These are phyloP conservation scores for Fusarium nanum DNA, from an alignment of 2,329 filamentous ascomycete genomes.

Conservation along the genomic window DNA sequence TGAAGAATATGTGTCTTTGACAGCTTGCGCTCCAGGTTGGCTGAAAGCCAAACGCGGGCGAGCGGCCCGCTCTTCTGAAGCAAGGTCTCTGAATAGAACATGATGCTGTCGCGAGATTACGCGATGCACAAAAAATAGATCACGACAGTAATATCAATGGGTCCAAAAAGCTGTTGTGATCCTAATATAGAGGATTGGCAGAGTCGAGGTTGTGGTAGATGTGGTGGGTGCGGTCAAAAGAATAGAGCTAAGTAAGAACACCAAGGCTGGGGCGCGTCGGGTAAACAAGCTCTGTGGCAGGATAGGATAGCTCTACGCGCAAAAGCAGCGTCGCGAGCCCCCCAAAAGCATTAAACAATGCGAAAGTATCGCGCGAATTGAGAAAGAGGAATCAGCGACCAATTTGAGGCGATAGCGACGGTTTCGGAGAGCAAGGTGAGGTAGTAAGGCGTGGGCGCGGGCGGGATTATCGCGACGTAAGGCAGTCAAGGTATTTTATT, in stretches of 20 bases:
- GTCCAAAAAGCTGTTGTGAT: constrained; percentile 8
- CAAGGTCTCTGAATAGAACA: constrained; percentile 98
- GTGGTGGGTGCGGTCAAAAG: constrained; percentile 24
- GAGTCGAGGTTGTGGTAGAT: constrained; percentile 20
- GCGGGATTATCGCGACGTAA: constrained; percentile 41
- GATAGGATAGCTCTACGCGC: constrained; percentile 51
- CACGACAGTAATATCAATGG: constrained; percentile 11
- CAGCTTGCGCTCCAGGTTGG: constrained; percentile 97
- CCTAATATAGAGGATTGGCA: constrained; percentile 23
- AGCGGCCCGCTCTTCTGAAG: constrained; percentile 96
- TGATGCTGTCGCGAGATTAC: constrained; percentile 59
- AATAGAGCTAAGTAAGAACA: constrained; percentile 49
- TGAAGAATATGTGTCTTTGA: constrained; percentile 96
- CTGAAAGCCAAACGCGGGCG: constrained; percentile 97
- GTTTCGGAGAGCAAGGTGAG: constrained; percentile 37
- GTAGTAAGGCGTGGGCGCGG: constrained; percentile 41
- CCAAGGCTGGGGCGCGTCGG: constrained; percentile 48
- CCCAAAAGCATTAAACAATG: constrained; percentile 48
- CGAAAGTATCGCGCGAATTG: constrained; percentile 40
- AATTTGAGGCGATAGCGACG: constrained; percentile 41
- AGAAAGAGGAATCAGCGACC: constrained; percentile 42
- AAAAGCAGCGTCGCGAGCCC: constrained; percentile 44
- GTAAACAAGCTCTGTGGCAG: constrained; percentile 51
- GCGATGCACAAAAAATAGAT: constrained; percentile 44
- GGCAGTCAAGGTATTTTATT: constrained; percentile 40